phyloP scores from a whole-genome alignment of 306 rosid species.

The Pyrus bretschneideri region DNA sequence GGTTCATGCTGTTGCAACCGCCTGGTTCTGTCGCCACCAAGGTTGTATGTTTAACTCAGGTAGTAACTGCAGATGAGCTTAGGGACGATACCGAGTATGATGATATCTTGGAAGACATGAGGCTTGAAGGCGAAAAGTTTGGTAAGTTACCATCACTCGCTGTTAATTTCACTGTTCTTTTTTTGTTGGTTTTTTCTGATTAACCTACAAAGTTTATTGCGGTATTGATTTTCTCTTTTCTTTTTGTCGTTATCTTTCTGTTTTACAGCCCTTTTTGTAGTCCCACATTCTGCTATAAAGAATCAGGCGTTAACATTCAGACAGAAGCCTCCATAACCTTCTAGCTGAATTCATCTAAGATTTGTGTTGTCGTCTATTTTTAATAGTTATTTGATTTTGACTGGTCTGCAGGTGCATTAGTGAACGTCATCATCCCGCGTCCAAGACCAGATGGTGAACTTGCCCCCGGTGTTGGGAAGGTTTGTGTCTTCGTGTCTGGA shows the following conservation, averaged over 20 bases:
- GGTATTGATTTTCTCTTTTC: slow-evolving; percentile 31
- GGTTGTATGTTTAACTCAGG: slow-evolving; percentile 84
- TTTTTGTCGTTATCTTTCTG: slow-evolving; percentile 49
- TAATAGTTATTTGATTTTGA: slow-evolving; percentile 9
- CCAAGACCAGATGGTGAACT: slow-evolving; percentile 60
- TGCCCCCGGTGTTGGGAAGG: slow-evolving; percentile 84
- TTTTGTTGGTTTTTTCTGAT: background rate
- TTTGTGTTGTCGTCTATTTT: slow-evolving; percentile 12
- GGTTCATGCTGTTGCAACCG: slow-evolving; percentile 65
- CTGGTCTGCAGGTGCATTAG: slow-evolving; percentile 65
- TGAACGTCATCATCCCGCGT: slow-evolving; percentile 76
- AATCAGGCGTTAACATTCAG: slow-evolving; percentile 70
- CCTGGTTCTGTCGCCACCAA: slow-evolving; percentile 72
- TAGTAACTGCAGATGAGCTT: slow-evolving; percentile 77
- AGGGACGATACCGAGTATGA: slow-evolving; percentile 86
- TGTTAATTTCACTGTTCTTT: background rate
- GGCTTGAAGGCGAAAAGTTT: slow-evolving; percentile 81
- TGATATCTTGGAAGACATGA: slow-evolving; percentile 90
- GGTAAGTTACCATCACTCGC: slow-evolving; percentile 31
- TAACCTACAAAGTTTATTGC: slow-evolving; percentile 10
- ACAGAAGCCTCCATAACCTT: slow-evolving; percentile 69
- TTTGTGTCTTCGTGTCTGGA: slow-evolving; percentile 16
- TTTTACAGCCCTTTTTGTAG: slow-evolving; percentile 68
- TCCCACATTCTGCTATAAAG: slow-evolving; percentile 73
- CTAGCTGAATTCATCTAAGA: slow-evolving; percentile 27